These are phyloP conservation scores for Biscogniauxia marginata DNA, from an alignment of 2,329 filamentous ascomycete species.

Conservation along the genomic window DNA sequence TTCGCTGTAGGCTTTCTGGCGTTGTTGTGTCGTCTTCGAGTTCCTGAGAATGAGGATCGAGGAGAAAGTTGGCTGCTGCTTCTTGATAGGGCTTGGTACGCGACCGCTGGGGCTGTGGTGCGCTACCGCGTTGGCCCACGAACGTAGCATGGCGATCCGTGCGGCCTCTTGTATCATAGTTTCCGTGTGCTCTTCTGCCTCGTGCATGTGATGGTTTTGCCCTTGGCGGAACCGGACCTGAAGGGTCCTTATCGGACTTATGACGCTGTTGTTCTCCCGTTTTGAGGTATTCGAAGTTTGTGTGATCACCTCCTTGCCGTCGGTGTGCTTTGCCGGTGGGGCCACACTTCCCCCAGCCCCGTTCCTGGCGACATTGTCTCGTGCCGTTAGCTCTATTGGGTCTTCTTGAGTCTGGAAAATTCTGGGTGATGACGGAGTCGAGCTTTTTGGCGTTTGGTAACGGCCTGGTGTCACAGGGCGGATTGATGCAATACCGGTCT, in stretches of 20 bases:
- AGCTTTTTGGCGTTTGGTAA: background rate
- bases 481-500: slow-evolving; percentile 25
- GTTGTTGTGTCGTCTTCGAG: slow-evolving; percentile 4
- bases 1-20: slow-evolving; percentile 8
- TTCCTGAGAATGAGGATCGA: too few relatives aligned
- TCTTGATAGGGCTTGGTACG: slow-evolving; percentile 12
- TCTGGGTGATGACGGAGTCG: background rate
- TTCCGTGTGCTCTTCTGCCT: slow-evolving; percentile 11
- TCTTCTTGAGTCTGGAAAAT: background rate
- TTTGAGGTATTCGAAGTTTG: too few relatives aligned
- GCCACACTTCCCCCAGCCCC: too few relatives aligned
- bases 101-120: slow-evolving; percentile 12
- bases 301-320: too few relatives aligned
- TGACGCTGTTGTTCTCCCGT: too few relatives aligned
- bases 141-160: slow-evolving; percentile 26
- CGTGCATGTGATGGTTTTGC: slow-evolving; percentile 7
- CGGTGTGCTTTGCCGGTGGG: too few relatives aligned
- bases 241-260: background rate
- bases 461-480: slow-evolving; percentile 7
- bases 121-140: slow-evolving; percentile 17
- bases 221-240: slow-evolving; percentile 4
- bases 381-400: background rate
- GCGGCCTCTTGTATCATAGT: slow-evolving; percentile 27
- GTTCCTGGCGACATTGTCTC: background rate
- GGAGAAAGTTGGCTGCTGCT: background rate